Conservation (phyloP, 2,329 filamentous ascomycete species). For the Meredithiella fracta region DNA sequence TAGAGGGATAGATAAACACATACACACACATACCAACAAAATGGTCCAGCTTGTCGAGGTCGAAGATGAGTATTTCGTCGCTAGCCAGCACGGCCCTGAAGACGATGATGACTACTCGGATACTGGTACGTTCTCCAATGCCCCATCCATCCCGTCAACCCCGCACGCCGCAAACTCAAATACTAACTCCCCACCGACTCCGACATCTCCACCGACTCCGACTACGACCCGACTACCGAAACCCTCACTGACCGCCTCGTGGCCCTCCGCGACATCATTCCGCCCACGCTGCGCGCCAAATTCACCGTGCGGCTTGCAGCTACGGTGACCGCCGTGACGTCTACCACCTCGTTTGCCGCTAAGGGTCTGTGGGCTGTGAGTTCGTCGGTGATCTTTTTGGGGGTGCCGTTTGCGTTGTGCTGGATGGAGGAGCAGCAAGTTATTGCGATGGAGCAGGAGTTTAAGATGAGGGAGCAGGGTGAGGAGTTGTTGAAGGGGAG, state of each 20-base stretch:
- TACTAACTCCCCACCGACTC: conserved; percentile 39
- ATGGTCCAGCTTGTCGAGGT: conserved; percentile 98
- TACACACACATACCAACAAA: conserved; percentile 20
- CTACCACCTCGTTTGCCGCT: conserved; percentile 45
- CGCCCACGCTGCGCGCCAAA: conserved; percentile 52
- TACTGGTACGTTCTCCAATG: conserved; percentile 48
- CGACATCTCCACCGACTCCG: conserved; percentile 67
- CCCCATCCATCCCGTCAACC: background rate
- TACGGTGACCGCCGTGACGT: conserved; percentile 35
- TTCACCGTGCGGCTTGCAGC: conserved; percentile 35
- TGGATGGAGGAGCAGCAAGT: conserved; percentile 94
- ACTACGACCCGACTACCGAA: conserved; percentile 44
- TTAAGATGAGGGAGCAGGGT: conserved; percentile 84
- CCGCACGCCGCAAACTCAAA: background rate
- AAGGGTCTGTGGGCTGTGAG: conserved; percentile 83
- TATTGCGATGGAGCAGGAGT: conserved; percentile 93
- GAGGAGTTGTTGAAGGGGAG: conserved; percentile 49
- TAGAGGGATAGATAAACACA: too few species aligned
- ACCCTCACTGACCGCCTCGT: conserved; percentile 51
- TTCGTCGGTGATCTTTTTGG: conserved; percentile 75
- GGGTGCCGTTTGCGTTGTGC: conserved; percentile 83
- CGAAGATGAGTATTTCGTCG: conserved; percentile 84
- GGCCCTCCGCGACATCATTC: conserved; percentile 61
- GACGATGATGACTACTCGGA: conserved; percentile 89
- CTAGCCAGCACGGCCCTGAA: conserved; percentile 50